Conservation (phyloP, 2,329 filamentous ascomycete species). For the Arthrobotrys sinensis region DNA sequence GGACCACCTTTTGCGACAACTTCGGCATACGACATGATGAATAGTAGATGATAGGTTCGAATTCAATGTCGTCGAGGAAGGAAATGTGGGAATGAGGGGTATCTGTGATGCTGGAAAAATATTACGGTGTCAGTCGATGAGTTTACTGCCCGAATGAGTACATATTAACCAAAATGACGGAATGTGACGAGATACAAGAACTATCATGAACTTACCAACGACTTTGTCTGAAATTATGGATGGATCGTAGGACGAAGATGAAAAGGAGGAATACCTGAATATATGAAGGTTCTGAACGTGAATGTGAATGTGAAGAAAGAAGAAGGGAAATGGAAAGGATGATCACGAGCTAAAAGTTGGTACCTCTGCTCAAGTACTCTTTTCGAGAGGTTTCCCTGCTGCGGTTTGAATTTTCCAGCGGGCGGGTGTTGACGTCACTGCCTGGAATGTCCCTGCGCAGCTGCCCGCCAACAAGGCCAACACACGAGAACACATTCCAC, state of each 20-base stretch:
- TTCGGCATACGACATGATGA: conserved; percentile 48
- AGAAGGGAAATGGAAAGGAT: conserved; percentile 19
- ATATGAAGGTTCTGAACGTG: conserved; percentile 10
- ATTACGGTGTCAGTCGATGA: neutral
- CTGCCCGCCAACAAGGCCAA: conserved; percentile 51
- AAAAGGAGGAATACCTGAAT: neutral
- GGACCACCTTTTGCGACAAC: conserved; percentile 53
- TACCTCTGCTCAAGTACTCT: conserved; percentile 13
- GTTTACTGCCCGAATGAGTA: neutral
- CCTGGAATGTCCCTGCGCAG: conserved; percentile 6
- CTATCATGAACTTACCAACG: neutral
- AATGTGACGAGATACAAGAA: neutral
- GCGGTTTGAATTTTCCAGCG: conserved; percentile 30
- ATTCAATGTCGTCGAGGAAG: neutral
- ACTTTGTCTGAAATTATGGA: neutral
- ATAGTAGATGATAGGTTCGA: neutral
- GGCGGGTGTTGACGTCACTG: conserved; percentile 49
- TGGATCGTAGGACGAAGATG: neutral
- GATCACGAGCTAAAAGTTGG: conserved; percentile 47
- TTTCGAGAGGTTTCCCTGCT: conserved; percentile 42
- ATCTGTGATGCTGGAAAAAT: neutral
- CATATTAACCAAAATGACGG: conserved; percentile 12
- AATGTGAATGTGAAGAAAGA: conserved; percentile 2
- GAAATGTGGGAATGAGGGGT: conserved; percentile 36
- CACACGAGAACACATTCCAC: conserved; percentile 31